phyloP scores from a whole-genome alignment of 1,284 basidiomycete species.

The Chondrostereum purpureum region DNA sequence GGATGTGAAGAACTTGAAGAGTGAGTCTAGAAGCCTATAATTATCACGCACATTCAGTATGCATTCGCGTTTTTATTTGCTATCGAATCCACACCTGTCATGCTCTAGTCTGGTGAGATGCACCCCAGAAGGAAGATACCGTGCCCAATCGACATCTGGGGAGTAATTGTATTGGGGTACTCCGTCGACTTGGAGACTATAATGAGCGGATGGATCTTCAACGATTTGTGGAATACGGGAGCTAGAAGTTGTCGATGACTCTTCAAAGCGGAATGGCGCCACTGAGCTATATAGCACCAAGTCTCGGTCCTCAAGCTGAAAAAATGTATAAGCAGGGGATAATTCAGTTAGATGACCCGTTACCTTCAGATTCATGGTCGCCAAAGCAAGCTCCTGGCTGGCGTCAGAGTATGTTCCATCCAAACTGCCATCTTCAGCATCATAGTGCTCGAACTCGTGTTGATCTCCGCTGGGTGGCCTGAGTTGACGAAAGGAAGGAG shows the following conservation, averaged over 20 bases:
- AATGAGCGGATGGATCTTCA: slow-evolving; percentile 26
- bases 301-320: slow-evolving; percentile 32
- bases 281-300: slow-evolving; percentile 31
- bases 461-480: slow-evolving; percentile 15
- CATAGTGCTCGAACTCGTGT: slow-evolving; percentile 13
- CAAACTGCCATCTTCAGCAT: slow-evolving; percentile 19
- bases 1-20: slow-evolving; percentile 54
- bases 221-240: slow-evolving; percentile 32
- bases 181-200: slow-evolving; percentile 31
- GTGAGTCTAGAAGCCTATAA: slow-evolving; percentile 42
- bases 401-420: slow-evolving; percentile 22
- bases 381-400: slow-evolving; percentile 28
- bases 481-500: slow-evolving; percentile 25
- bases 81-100: slow-evolving; percentile 30
- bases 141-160: slow-evolving; percentile 48
- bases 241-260: slow-evolving; percentile 13
- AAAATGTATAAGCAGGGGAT: slow-evolving; percentile 3
- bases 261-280: slow-evolving; percentile 31
- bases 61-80: too few species aligned
- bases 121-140: slow-evolving; percentile 42
- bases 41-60: too few species aligned
- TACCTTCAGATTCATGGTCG: slow-evolving; percentile 31
- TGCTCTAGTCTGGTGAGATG: slow-evolving; percentile 44
- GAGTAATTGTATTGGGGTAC: slow-evolving; percentile 28
- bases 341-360: slow-evolving; percentile 5